Evolutionary conservation across 352 stramenopile genomes (phyloP), one percentile per base, ranked within the genome.

Genomic region (Globisporangium recalcitrans): DNA sequence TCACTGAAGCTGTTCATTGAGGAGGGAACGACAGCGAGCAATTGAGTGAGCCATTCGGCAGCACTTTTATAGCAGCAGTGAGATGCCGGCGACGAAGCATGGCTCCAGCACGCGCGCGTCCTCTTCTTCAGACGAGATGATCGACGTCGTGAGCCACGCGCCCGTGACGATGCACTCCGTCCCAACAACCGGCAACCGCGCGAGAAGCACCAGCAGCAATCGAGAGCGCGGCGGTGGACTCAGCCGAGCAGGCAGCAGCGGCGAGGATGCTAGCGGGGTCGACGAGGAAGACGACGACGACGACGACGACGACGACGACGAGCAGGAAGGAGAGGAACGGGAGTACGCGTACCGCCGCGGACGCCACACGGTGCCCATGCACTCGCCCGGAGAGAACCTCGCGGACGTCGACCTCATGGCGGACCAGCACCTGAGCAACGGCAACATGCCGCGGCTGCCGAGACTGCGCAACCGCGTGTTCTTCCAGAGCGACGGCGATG

Each of bases 321-420:
- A 68, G 21, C 51, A 60, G 1, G 32, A 68, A 26, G 27, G 67
- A 10, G 55, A 24, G 7, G 62, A 71, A 10, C n/a, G 52, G 1
- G 69, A 75, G 21, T 65, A 72, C 61, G 68, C 74, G 58, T 91
- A 90, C 55, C 70, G 60, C 11, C 80, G 67, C 13, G 80, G 82
- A 0, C 71, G 67, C 1, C 80, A 84, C 16, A 75, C 80, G 11
- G 65, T 91, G 27, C 80, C 82, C 2, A 91, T 91, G 80, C 69
- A 88, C 6, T 91, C 82, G 0, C 82, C 82, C 3, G 82, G 80
- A 1, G 78, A 87, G 10, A 74, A 86, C 0, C 58, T 64, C 47
- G 21, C 77, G 38, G 65, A 61, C 16, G 49, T 68, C 16, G 71
- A 82, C 10, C 42, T 83, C 55, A 63, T 68, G 21, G 61, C 71